Evolutionary conservation across 2,329 filamentous ascomycete genomes (phyloP).

Genomic region (Scolecobasidium constrictum): DNA sequence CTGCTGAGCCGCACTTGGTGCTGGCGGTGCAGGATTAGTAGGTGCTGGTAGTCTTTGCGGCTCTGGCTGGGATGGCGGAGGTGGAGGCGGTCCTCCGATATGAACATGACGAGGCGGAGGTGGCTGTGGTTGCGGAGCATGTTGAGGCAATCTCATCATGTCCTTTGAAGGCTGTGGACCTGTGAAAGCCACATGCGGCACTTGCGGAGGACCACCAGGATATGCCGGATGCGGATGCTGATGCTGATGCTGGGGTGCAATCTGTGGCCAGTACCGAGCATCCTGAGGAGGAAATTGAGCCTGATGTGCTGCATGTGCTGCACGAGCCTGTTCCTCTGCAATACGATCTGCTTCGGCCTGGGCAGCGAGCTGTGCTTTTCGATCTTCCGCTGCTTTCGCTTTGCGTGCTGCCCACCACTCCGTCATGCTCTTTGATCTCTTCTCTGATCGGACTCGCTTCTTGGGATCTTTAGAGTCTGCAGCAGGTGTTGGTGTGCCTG

Average conservation of each 20-base stretch:
- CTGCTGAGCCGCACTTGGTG: not conserved
- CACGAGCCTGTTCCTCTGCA: not conserved
- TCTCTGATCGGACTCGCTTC: conserved; percentile 29
- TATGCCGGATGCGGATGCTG: not conserved
- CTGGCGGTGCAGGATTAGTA: not conserved
- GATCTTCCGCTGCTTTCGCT: conserved; percentile 15
- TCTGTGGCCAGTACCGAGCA: not conserved
- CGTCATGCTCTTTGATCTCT: conserved; percentile 32
- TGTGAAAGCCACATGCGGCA: too few species aligned
- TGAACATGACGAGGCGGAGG: not conserved
- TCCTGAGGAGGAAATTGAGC: not conserved
- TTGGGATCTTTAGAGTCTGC: not conserved
- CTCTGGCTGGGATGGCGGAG: conserved; percentile 2
- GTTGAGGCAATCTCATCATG: not conserved
- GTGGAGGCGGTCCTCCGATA: not conserved
- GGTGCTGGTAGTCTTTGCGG: too few species aligned
- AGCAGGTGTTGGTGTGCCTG: not conserved
- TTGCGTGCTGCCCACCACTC: conserved; percentile 36
- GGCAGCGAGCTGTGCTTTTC: not conserved
- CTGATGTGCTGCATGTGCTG: not conserved
- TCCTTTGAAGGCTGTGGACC: too few species aligned
- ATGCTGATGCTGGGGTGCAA: not conserved
- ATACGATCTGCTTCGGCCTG: conserved; percentile 11
- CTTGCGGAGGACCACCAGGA: not conserved
- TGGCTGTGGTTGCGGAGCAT: not conserved